These are phyloP conservation scores for Barnettozyma pratensis DNA, from an alignment of 805 yeast genomes.

Conservation along the genomic window DNA sequence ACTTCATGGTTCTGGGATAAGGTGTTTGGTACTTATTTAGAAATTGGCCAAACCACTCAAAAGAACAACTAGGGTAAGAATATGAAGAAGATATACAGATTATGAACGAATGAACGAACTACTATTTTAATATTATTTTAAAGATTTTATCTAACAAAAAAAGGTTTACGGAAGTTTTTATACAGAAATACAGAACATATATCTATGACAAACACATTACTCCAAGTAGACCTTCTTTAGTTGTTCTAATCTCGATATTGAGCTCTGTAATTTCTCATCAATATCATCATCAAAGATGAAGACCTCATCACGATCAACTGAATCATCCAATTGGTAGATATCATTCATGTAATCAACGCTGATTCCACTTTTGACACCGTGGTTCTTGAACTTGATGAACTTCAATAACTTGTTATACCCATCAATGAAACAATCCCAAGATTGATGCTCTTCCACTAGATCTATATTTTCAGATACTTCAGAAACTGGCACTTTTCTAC, in stretches of 20 bases:
- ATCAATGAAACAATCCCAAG: constrained; percentile 3
- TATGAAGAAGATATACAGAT: not conserved
- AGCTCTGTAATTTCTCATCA: constrained; percentile 4
- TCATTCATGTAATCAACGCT: not conserved
- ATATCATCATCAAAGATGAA: not conserved
- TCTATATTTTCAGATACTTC: not conserved
- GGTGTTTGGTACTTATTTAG: constrained; percentile 79
- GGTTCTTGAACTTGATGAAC: not conserved
- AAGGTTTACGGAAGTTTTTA: not conserved
- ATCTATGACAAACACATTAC: not conserved
- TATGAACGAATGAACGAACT: not conserved
- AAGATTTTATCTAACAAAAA: not conserved
- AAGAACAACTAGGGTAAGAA: constrained; percentile 7
- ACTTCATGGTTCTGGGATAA: constrained; percentile 92
- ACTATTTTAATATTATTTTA: not conserved
- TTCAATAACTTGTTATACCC: constrained; percentile 1
- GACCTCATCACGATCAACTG: not conserved
- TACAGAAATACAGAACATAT: not conserved
- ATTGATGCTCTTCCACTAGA: constrained; percentile 3
- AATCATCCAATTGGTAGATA: not conserved
- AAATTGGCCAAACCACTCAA: constrained; percentile 25
- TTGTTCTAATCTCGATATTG: constrained; percentile 8
- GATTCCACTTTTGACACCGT: not conserved
- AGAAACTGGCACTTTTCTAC: constrained; percentile 1
- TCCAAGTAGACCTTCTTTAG: constrained; percentile 15